A percentile compares a stretch with the other conserved stretches of the same genome.
phyloP scores from a whole-genome alignment of 768 basidiomycete species.

The Tricholoma furcatifolium region DNA sequence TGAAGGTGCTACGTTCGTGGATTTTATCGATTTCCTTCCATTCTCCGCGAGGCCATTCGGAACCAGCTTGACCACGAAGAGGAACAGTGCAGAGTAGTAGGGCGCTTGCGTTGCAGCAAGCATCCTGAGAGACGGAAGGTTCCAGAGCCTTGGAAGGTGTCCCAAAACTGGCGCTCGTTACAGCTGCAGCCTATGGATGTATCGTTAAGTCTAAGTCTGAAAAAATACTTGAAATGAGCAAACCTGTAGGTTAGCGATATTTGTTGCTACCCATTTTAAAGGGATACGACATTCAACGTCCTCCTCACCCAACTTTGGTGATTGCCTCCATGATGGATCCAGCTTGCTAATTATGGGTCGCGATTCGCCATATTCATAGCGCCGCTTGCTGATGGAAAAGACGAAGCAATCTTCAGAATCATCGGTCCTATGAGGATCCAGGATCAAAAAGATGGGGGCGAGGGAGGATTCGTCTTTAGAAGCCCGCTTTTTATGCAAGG shows the following conservation, averaged over 20 bases:
- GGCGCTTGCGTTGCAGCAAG: slow-evolving; percentile 75
- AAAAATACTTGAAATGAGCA: slow-evolving; percentile 29
- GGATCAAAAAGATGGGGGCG: slow-evolving; percentile 75
- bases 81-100: slow-evolving; percentile 77
- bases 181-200: slow-evolving; percentile 46
- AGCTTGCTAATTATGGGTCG: slow-evolving; percentile 77
- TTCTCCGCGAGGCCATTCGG: slow-evolving; percentile 71
- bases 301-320: slow-evolving; percentile 45
- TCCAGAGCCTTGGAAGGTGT: slow-evolving; percentile 55
- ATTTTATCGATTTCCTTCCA: slow-evolving; percentile 87
- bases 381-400: slow-evolving; percentile 75
- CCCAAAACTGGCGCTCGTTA: slow-evolving; percentile 59
- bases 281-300: slow-evolving; percentile 59
- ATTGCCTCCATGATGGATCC: slow-evolving; percentile 78
- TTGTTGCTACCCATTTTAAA: slow-evolving; percentile 58
- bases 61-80: slow-evolving; percentile 64
- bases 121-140: slow-evolving; percentile 52
- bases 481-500: slow-evolving; percentile 66
- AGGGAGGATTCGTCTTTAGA: slow-evolving; percentile 42
- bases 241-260: slow-evolving; percentile 55
- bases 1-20: slow-evolving; percentile 81
- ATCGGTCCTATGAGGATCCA: slow-evolving; percentile 85
- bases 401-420: slow-evolving; percentile 78
- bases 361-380: slow-evolving; percentile 80
- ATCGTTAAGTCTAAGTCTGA: neutral